phyloP scores from a whole-genome alignment of 306 rosid genomes.

The Argentina anserina region DNA sequence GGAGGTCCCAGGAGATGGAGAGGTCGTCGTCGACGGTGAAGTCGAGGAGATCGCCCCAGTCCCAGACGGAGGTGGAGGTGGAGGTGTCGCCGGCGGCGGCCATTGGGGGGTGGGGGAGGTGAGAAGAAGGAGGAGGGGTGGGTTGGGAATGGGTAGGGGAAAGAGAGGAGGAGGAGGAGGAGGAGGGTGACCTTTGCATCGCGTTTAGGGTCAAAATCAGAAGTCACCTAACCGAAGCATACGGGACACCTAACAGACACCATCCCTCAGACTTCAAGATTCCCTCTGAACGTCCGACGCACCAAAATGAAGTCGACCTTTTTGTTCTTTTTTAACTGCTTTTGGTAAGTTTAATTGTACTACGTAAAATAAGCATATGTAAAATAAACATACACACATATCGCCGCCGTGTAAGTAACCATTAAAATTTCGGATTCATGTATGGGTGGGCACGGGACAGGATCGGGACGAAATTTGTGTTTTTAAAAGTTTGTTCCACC shows the following conservation, averaged over 20 bases:
- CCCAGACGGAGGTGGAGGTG: conserved; percentile 40
- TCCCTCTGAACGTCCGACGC: not conserved
- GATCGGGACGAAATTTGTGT: too few relatives aligned
- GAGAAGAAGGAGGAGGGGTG: not conserved
- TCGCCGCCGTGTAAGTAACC: too few relatives aligned
- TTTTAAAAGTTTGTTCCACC: too few relatives aligned
- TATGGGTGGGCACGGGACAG: too few relatives aligned
- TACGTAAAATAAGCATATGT: too few relatives aligned
- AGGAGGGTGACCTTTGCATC: conserved; percentile 2
- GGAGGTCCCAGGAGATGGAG: conserved; percentile 20
- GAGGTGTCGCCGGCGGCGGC: conserved; percentile 34
- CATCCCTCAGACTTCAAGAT: not conserved
- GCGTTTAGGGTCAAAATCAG: not conserved
- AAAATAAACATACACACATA: too few relatives aligned
- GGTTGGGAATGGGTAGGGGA: conserved; percentile 5
- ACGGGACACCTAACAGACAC: not conserved
- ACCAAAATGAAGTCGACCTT: not conserved
- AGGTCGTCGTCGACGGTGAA: conserved; percentile 41
- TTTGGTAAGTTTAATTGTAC: too few relatives aligned
- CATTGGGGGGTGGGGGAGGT: conserved; percentile 21
- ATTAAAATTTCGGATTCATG: too few relatives aligned
- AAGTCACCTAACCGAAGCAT: not conserved
- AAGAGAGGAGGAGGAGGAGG: not conserved
- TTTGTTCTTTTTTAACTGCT: not conserved
- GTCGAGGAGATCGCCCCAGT: conserved; percentile 54